A percentile compares a stretch with the other conserved stretches of the same genome.
Evolutionary conservation across 2,329 filamentous ascomycete species (phyloP).

Genomic region (Neurospora sp.): DNA sequence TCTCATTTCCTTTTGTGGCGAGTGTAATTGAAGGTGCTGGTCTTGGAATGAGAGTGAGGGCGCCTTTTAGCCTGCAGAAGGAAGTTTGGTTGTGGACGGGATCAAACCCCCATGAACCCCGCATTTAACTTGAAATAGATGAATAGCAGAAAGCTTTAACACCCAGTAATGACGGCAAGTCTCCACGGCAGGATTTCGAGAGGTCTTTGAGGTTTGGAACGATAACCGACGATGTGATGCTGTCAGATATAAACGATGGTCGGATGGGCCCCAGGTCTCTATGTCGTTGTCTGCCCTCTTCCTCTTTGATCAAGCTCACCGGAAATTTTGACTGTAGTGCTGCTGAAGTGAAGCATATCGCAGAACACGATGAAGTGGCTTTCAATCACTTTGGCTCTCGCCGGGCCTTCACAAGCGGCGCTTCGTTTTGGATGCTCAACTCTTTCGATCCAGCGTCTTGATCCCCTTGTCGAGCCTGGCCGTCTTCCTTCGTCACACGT

Average conservation of each 20-base stretch:
- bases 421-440: slow-evolving; percentile 23
- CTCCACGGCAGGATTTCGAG: neutral
- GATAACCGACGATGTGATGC: neutral
- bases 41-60: neutral
- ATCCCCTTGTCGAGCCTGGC: slow-evolving; percentile 20
- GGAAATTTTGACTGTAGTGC: neutral
- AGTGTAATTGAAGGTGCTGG: neutral
- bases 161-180: neutral
- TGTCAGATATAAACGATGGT: neutral
- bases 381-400: slow-evolving; percentile 12
- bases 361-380: slow-evolving; percentile 15
- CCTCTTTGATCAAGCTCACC: neutral
- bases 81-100: neutral
- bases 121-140: neutral
- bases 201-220: neutral
- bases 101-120: neutral
- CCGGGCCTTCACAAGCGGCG: slow-evolving; percentile 14
- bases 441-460: slow-evolving; percentile 19
- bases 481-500: slow-evolving; percentile 15
- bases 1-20: neutral
- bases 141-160: neutral
- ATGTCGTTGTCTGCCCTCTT: neutral
- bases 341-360: neutral
- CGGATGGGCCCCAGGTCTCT: neutral
- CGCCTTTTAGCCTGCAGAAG: neutral